Evolutionary conservation across 208 protist genomes (phyloP), one percentile per base, ranked within the genome.

Genomic region (Trypanosoma mega): DNA sequence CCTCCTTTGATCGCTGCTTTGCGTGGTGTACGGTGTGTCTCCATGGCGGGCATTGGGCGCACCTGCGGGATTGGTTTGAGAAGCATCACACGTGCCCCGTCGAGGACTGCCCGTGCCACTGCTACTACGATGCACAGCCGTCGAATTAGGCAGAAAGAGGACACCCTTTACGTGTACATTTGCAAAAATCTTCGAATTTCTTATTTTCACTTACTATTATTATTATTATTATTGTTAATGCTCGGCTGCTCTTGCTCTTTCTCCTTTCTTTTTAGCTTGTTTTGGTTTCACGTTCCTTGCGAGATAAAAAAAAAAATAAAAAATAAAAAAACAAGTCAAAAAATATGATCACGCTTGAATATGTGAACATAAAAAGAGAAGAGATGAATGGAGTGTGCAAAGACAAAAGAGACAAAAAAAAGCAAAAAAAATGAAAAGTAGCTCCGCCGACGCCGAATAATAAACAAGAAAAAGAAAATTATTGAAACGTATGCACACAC

Each of bases 1-100:
- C 78, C 45, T 61, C 72, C 18, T 67, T 82, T 16, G 80, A 84
- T 24, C 56, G 63, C 26, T 89, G 64, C 50, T 90, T 93, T 49
- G 75, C 74, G 12, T 96, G 90, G 90, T 96, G 90, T 68, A 84
- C 82, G 11, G 74, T 85, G 34, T 96, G 90, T 62, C 72, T 93
- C 23, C 90, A 96, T 44, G 90, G 90, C 2, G 90, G 90, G 2
- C 90, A 96, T 59, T 87, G 60, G 67, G 68, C 63, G 30, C 87
- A 96, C 65, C 29, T 94, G 39, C 68, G 72, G 1, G 83, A 88
- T 54, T 96, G 90, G 90, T 93, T 94, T 61, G 54, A 63, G 16
- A 92, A 92, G 64, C 87, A 96, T 62, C 57, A 53, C 0, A 80
- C 82, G 49, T 96, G 90, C 66, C 74, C 90, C 8, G 87, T 93